phyloP scores from a whole-genome alignment of 257 asterid genomes.

The Petrea volubilis region DNA sequence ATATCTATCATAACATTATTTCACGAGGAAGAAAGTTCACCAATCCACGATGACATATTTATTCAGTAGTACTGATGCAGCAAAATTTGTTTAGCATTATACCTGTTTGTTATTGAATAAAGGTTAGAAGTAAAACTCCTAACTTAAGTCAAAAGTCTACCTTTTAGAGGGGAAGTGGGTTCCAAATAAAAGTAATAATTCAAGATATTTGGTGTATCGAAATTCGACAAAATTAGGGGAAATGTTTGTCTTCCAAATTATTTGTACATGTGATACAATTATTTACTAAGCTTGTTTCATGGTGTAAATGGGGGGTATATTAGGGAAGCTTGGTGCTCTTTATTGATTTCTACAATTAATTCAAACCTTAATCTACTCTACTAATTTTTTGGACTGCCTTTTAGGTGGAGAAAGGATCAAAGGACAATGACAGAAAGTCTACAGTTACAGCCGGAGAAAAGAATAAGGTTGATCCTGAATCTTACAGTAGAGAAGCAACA shows the following conservation, averaged over 20 bases:
- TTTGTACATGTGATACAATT: neutral
- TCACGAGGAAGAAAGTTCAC: neutral
- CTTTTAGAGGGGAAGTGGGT: neutral
- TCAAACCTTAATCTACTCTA: neutral
- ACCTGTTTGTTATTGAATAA: neutral
- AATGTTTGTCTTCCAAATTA: neutral
- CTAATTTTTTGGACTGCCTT: constrained; percentile 9
- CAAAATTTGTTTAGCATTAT: neutral
- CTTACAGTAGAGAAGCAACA: constrained; percentile 34
- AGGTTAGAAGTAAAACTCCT: neutral
- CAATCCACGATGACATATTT: neutral
- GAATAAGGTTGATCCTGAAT: constrained; percentile 30
- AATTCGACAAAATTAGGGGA: neutral
- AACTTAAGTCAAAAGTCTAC: neutral
- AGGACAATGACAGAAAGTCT: constrained; percentile 22
- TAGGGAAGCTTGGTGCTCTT: neutral
- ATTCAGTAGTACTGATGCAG: constrained; percentile 1
- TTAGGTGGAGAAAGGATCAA: constrained; percentile 44
- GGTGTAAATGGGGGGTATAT: constrained; percentile 10
- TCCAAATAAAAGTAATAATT: neutral
- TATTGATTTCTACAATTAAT: neutral
- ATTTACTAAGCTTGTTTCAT: neutral
- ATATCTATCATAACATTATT: neutral
- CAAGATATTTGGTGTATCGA: neutral
- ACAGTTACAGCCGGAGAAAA: constrained; percentile 19